Evolutionary conservation across 495 filamentous ascomycete genomes (phyloP).

Genomic region (Bacidia gigantensis): DNA sequence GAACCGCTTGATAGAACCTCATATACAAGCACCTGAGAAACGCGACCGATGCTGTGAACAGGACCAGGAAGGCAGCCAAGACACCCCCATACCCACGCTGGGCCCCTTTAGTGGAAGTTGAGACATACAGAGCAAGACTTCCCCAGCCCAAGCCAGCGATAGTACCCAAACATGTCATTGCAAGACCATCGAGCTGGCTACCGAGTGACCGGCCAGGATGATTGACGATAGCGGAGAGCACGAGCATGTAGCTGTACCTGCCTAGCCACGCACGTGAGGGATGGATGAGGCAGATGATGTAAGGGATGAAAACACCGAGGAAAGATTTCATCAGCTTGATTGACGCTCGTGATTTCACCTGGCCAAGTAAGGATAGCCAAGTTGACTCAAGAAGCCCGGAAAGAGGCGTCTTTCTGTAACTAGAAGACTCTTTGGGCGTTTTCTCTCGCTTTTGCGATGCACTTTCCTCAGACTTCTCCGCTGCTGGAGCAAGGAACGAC

Average conservation of each 20-base stretch:
- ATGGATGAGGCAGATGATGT: conserved; percentile 40
- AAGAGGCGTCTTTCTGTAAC: background rate
- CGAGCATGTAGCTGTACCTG: conserved; percentile 38
- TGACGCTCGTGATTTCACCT: conserved; percentile 34
- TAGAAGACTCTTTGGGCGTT: background rate
- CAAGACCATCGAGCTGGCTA: conserved; percentile 40
- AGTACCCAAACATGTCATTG: conserved; percentile 38
- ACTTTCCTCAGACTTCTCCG: background rate
- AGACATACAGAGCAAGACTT: conserved; percentile 37
- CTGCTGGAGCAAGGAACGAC: conserved; percentile 33
- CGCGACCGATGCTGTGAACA: conserved; percentile 36
- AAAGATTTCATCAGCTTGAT: conserved; percentile 39
- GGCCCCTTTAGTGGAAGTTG: conserved; percentile 30
- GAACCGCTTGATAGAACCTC: conserved; percentile 38
- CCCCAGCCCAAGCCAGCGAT: conserved; percentile 44
- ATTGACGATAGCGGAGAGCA: conserved; percentile 38
- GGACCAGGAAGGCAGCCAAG: conserved; percentile 36
- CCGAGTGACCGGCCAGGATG: conserved; percentile 41
- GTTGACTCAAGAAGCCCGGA: background rate
- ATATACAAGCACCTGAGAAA: conserved; percentile 40
- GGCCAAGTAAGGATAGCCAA: background rate
- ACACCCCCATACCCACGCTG: conserved; percentile 38
- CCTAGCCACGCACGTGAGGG: conserved; percentile 31
- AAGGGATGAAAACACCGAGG: conserved; percentile 38
- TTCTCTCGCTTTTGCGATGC: background rate